Evolutionary conservation across 495 filamentous ascomycete species (phyloP).

Genomic region (Pseudomonodictys pantanalensis): DNA sequence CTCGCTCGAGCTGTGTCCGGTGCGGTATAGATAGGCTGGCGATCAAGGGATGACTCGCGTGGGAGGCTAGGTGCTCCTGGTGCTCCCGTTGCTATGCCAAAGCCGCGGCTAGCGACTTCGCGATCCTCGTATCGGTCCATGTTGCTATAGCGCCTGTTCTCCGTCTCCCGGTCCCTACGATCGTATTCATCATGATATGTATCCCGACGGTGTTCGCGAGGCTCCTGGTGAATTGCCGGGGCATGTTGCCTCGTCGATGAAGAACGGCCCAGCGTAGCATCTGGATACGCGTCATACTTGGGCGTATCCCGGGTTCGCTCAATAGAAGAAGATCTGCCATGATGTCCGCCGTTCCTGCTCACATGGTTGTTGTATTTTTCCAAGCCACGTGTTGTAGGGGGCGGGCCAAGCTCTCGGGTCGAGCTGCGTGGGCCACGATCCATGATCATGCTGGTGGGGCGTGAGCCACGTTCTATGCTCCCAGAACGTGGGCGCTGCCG

Average conservation of each 20-base stretch:
- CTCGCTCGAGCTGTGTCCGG: slow-evolving; percentile 8
- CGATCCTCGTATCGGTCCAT: slow-evolving; percentile 34
- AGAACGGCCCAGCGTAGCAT: slow-evolving; percentile 31
- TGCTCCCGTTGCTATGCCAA: slow-evolving; percentile 39
- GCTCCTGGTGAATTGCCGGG: slow-evolving; percentile 35
- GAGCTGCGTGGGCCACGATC: slow-evolving; percentile 20
- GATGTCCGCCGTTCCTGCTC: slow-evolving; percentile 31
- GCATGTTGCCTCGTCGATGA: slow-evolving; percentile 28
- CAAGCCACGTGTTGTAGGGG: slow-evolving; percentile 43
- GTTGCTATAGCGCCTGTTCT: slow-evolving; percentile 30
- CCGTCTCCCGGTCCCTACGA: slow-evolving; percentile 32
- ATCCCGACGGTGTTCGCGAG: slow-evolving; percentile 30
- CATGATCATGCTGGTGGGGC: slow-evolving; percentile 40
- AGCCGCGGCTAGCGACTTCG: slow-evolving; percentile 39
- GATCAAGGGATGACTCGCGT: slow-evolving; percentile 23
- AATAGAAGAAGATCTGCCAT: slow-evolving; percentile 19
- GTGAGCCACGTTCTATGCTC: slow-evolving; percentile 37
- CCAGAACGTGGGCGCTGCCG: slow-evolving; percentile 36
- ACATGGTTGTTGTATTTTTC: slow-evolving; percentile 39
- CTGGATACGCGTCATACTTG: slow-evolving; percentile 32
- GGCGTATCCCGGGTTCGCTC: slow-evolving; percentile 25
- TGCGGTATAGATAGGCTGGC: slow-evolving; percentile 25
- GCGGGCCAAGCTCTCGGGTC: slow-evolving; percentile 38
- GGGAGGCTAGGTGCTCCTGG: slow-evolving; percentile 31
- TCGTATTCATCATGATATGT: slow-evolving; percentile 32